Percentiles rank a stretch among this genome's conserved stretches.
Conservation (phyloP, 73 alveolate species). For the Diophrys appendiculata region DNA sequence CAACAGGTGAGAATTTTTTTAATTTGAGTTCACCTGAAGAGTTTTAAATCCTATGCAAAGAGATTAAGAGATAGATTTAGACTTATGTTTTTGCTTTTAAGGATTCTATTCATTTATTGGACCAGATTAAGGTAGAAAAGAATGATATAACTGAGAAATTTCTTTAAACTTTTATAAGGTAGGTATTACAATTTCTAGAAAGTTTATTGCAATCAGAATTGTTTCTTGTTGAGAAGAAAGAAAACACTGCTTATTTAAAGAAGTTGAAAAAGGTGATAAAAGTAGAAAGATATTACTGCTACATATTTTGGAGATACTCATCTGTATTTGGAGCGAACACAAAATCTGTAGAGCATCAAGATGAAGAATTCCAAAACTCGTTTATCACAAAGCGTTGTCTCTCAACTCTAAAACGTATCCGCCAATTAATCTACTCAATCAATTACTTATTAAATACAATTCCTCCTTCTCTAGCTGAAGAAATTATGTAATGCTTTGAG, state of each 20-base stretch:
- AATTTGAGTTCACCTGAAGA: no score
- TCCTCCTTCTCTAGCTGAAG: background rate
- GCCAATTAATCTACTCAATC: background rate
- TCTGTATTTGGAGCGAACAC: background rate
- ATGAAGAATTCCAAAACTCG: background rate
- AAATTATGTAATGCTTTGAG: background rate
- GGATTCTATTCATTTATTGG: no score
- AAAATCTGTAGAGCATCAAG: no score
- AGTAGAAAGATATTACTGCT: conserved; percentile 1
- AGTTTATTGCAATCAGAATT: background rate
- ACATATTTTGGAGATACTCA: background rate
- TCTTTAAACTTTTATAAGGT: background rate
- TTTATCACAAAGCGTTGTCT: background rate
- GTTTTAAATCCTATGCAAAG: no score
- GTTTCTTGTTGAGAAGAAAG: conserved; percentile 11
- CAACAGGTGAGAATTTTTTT: no score
- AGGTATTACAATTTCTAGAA: background rate
- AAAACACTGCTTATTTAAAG: background rate
- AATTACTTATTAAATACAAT: background rate
- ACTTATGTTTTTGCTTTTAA: no score
- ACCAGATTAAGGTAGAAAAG: no score
- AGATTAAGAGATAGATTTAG: no score
- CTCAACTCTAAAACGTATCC: background rate
- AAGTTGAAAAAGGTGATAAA: background rate
- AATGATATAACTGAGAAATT: no score